Percentiles rank a stretch among this genome's conserved stretches.
Conservation (phyloP, 1,284 basidiomycete species). For the Ganoderma boninense region DNA sequence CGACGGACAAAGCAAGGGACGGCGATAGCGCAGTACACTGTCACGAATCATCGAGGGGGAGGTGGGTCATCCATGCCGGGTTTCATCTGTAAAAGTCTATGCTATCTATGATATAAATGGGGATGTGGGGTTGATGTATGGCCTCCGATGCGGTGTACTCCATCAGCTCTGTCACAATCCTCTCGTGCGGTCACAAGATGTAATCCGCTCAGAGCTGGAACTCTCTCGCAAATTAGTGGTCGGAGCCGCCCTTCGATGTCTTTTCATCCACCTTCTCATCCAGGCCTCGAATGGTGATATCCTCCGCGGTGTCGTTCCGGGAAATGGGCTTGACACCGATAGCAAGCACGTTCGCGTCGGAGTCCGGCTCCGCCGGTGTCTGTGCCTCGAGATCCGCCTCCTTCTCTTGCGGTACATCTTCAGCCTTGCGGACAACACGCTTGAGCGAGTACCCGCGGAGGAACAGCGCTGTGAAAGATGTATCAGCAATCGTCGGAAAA, state of each 20-base stretch:
- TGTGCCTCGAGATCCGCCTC: slow-evolving; percentile 30
- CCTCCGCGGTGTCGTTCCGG: slow-evolving; percentile 21
- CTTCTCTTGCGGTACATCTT: slow-evolving; percentile 36
- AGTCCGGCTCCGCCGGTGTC: slow-evolving; percentile 16
- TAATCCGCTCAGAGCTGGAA: background rate
- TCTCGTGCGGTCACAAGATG: background rate
- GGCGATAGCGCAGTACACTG: background rate
- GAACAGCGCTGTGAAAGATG: slow-evolving; percentile 51
- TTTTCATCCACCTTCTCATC: slow-evolving; percentile 18
- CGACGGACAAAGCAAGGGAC: background rate
- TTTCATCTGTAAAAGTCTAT: background rate
- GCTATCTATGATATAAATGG: slow-evolving; percentile 3
- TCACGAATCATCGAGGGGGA: background rate
- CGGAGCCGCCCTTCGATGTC: slow-evolving; percentile 6
- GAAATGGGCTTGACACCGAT: slow-evolving; percentile 14
- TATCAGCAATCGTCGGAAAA: background rate
- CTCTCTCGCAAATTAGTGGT: background rate
- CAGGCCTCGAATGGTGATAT: slow-evolving; percentile 21
- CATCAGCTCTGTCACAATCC: background rate
- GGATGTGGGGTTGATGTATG: background rate
- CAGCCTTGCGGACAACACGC: slow-evolving; percentile 58
- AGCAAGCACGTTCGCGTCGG: background rate
- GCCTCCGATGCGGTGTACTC: background rate
- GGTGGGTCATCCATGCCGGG: background rate
- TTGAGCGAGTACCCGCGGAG: slow-evolving; percentile 70